phyloP scores from a whole-genome alignment of 2,329 filamentous ascomycete species.

The Penicillium sp. region DNA sequence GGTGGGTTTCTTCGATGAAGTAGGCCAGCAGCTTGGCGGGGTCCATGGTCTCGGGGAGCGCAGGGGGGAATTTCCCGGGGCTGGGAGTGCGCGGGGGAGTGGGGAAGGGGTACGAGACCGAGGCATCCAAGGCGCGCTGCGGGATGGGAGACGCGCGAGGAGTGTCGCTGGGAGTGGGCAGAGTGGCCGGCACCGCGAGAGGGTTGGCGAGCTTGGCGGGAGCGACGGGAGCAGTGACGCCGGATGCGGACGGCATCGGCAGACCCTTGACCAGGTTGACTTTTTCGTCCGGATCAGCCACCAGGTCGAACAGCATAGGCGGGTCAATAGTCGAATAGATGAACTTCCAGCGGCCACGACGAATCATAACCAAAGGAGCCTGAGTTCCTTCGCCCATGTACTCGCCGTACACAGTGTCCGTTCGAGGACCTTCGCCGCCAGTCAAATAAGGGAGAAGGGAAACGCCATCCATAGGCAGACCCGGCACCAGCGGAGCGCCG shows the following conservation, averaged over 20 bases:
- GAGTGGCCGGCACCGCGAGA: slow-evolving; percentile 13
- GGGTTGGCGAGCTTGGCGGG: slow-evolving; percentile 36
- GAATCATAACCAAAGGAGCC: slow-evolving; percentile 88
- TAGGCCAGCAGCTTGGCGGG: slow-evolving; percentile 49
- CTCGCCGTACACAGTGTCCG: slow-evolving; percentile 87
- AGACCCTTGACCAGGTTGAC: slow-evolving; percentile 54
- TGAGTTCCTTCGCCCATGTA: slow-evolving; percentile 92
- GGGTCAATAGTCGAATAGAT: slow-evolving; percentile 78
- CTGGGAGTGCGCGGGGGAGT: slow-evolving; percentile 40
- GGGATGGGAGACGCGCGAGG: slow-evolving; percentile 27
- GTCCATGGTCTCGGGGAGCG: slow-evolving; percentile 32
- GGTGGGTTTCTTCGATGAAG: slow-evolving; percentile 67
- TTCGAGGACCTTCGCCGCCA: slow-evolving; percentile 50
- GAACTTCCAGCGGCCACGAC: slow-evolving; percentile 84
- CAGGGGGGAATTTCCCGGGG: slow-evolving; percentile 29
- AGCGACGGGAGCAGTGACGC: slow-evolving; percentile 26
- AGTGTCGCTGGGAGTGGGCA: slow-evolving; percentile 32
- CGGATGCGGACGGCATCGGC: slow-evolving; percentile 16
- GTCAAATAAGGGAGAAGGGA: slow-evolving; percentile 72
- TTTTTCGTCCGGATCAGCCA: slow-evolving; percentile 68
- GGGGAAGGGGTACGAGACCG: slow-evolving; percentile 24
- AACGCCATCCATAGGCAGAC: slow-evolving; percentile 77
- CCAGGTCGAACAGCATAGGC: slow-evolving; percentile 76
- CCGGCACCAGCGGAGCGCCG: slow-evolving; percentile 61
- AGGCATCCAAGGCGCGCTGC: slow-evolving; percentile 16